A percentile compares a stretch with the other conserved stretches of the same genome.
Evolutionary conservation across 805 yeast species (phyloP).

Genomic region (Lipomyces sp.): DNA sequence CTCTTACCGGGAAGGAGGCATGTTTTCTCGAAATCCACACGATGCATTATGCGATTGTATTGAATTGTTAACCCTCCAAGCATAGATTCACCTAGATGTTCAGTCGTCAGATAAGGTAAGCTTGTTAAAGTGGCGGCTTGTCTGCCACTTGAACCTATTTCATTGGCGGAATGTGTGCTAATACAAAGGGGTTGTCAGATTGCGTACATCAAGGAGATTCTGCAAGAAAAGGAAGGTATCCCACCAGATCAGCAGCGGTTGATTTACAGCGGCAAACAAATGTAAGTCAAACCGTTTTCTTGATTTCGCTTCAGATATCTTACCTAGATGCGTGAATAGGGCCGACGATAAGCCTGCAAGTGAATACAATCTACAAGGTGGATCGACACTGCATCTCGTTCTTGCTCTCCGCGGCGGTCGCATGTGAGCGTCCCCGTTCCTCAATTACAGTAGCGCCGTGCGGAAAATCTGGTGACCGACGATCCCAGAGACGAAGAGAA

Average conservation of each 20-base stretch:
- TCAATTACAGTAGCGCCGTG: no score
- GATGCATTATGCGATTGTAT: not conserved
- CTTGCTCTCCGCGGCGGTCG: slow-evolving; percentile 87
- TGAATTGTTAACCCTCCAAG: not conserved
- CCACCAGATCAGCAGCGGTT: slow-evolving; percentile 95
- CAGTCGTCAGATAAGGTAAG: slow-evolving; percentile 63
- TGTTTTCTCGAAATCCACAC: no score
- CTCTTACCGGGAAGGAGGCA: slow-evolving; percentile 76
- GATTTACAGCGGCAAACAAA: slow-evolving; percentile 84
- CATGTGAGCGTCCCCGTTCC: no score
- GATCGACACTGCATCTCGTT: slow-evolving; percentile 84
- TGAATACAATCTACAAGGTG: slow-evolving; percentile 74
- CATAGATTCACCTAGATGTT: slow-evolving; percentile 64
- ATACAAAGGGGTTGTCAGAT: no score
- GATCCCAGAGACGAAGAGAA: no score
- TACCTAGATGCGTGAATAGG: slow-evolving; percentile 33
- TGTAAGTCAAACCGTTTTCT: slow-evolving; percentile 47
- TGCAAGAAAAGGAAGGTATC: slow-evolving; percentile 95
- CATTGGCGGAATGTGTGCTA: no score
- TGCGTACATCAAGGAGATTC: slow-evolving; percentile 76
- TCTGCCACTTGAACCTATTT: not conserved
- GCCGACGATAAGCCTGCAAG: slow-evolving; percentile 74
- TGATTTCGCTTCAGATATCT: not conserved
- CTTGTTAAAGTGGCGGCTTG: not conserved
- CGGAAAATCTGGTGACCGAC: no score